Percentiles rank a stretch among this genome's conserved stretches.
phyloP scores from a whole-genome alignment of 495 filamentous ascomycete species.

The Talaromyces trachyspermus region DNA sequence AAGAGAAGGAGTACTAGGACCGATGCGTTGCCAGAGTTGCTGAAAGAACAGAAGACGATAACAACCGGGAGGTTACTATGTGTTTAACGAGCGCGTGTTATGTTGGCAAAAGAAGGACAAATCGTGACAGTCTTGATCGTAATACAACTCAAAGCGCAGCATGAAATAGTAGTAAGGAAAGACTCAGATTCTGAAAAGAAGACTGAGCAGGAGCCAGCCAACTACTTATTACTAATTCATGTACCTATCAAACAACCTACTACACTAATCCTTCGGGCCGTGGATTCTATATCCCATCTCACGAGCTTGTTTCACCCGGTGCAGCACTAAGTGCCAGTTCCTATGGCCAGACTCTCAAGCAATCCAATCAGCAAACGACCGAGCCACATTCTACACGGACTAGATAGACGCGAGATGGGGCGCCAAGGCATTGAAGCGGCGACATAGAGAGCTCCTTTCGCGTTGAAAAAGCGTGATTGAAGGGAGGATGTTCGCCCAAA shows the following conservation, averaged over 20 bases:
- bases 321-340: neutral
- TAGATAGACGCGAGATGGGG: neutral
- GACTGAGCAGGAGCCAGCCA: neutral
- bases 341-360: neutral
- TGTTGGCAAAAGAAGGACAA: too few relatives aligned
- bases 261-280: neutral
- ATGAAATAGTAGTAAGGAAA: neutral
- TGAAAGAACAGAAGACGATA: too few relatives aligned
- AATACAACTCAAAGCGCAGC: neutral
- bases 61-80: too few relatives aligned
- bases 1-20: too few relatives aligned
- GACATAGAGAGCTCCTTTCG: neutral
- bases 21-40: too few relatives aligned
- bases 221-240: neutral
- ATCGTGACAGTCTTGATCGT: too few relatives aligned
- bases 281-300: neutral
- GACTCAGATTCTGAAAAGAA: neutral
- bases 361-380: neutral
- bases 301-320: neutral
- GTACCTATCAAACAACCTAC: neutral
- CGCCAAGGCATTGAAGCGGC: constrained; percentile 1
- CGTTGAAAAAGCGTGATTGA: neutral
- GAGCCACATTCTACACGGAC: neutral
- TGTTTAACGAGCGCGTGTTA: too few relatives aligned
- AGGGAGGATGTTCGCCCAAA: neutral